Base-by-base conservation (phyloP, 345 rosid species). In the Reutealis trisperma region DNA sequence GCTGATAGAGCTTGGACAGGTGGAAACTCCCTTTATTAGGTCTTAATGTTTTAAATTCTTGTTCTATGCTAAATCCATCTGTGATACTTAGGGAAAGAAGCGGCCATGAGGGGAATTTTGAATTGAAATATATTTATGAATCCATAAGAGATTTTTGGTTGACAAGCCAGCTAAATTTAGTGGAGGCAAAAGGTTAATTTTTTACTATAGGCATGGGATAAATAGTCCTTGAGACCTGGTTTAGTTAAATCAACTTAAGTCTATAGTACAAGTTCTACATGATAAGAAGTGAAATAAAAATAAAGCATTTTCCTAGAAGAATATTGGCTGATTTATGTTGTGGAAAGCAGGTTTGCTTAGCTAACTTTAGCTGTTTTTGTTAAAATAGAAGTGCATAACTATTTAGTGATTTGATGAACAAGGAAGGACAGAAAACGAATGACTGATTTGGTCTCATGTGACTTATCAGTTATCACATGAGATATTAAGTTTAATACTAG, bases 391-490 rank as follows among this genome's bases (percentile, higher is more conserved):
- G 25, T 63, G 13, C 76, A 70, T 7, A 75, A 83, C 77, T 25
- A 24, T 62, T 57, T 42, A 54, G 27, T 60, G 49, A 24, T 75
- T 62, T 51, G 63, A 67, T 71, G 67, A 24, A 49, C 19, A 45
- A 77, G 63, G 79, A 77, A 75, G 68, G 77, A 75, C 76, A 81
- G 80, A 71, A 67, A 65, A 67, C 67, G 74, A 55, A 74, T 61
- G 74, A 70, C 80, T 82, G 81, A 74, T 80, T 75, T 80, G 83
- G 70, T 78, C 74, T 84, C 86, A 83, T 85, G 86, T 83, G 88
- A 83, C 76, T 8, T 47, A 47, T 47, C 0, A 47, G 51, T 47
- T 45, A 73, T 82, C 83, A 83, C 85, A 77, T 81, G 86, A 83
- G 75, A 71, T 70, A 80, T 74, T 74, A 67, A 73, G 74, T 64